Conservation (phyloP, 345 rosid genomes). For the Gossypium thurberi region DNA sequence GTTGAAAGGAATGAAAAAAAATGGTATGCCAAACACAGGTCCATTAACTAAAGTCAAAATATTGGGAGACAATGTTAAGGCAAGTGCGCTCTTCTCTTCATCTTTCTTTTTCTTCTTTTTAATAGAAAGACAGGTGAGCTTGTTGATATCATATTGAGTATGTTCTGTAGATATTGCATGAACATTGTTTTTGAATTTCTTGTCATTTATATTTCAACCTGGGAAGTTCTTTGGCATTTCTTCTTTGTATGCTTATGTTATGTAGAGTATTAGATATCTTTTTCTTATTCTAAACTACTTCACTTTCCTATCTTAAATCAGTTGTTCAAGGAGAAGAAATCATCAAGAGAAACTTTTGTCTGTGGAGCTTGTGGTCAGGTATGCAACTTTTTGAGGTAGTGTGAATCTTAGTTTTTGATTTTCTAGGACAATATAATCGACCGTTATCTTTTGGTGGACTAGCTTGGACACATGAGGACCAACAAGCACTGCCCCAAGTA, state of each 20-base stretch:
- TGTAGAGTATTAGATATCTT: not conserved
- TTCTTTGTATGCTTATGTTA: not conserved
- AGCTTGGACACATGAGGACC: slow-evolving; percentile 99
- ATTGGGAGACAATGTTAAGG: slow-evolving; percentile 70
- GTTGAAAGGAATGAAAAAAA: slow-evolving; percentile 49
- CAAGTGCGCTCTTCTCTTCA: slow-evolving; percentile 22
- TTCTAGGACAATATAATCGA: slow-evolving; percentile 4
- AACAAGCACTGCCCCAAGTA: slow-evolving; percentile 95
- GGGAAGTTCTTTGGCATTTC: not conserved
- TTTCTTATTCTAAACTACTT: slow-evolving; percentile 4
- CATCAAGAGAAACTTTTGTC: slow-evolving; percentile 89
- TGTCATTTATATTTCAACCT: not conserved
- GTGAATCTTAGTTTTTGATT: not conserved
- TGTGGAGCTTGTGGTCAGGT: slow-evolving; percentile 99
- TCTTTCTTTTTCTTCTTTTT: not conserved
- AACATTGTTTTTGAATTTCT: not conserved
- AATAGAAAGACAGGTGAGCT: not conserved
- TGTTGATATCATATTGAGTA: not conserved
- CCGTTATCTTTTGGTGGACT: slow-evolving; percentile 24
- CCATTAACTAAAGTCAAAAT: slow-evolving; percentile 61
- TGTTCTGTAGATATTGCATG: not conserved
- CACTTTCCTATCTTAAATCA: slow-evolving; percentile 20
- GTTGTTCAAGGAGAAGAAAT: slow-evolving; percentile 85
- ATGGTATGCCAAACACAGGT: slow-evolving; percentile 23
- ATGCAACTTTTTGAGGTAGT: slow-evolving; percentile 11